Conservation (phyloP, 2,329 filamentous ascomycete genomes). For the Reticulascus tulasneorum region DNA sequence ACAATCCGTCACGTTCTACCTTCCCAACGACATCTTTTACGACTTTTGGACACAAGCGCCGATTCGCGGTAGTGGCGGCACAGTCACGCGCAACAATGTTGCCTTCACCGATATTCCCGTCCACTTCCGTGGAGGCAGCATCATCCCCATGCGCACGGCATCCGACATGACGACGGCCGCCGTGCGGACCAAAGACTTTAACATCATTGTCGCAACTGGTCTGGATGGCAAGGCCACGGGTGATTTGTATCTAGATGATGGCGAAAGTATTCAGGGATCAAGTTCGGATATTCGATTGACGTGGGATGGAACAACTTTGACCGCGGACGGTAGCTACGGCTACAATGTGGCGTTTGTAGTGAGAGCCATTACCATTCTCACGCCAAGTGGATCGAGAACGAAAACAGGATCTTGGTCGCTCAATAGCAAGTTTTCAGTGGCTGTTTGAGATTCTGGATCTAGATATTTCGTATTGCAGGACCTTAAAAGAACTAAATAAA, state of each 20-base stretch:
- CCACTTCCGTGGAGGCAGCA: slow-evolving; percentile 63
- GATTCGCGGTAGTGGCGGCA: slow-evolving; percentile 34
- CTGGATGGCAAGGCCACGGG: slow-evolving; percentile 54
- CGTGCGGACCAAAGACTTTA: slow-evolving; percentile 62
- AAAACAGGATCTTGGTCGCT: no score
- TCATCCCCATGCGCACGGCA: slow-evolving; percentile 61
- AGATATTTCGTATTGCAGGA: no score
- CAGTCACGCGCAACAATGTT: slow-evolving; percentile 19
- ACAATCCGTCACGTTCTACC: slow-evolving; percentile 60
- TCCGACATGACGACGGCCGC: slow-evolving; percentile 63
- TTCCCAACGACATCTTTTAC: slow-evolving; percentile 70
- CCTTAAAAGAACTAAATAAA: no score
- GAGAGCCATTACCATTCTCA: no score
- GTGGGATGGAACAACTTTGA: no score
- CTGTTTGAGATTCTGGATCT: no score
- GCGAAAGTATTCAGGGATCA: slow-evolving; percentile 54
- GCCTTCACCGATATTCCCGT: slow-evolving; percentile 53
- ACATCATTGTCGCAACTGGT: slow-evolving; percentile 59
- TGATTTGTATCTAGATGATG: slow-evolving; percentile 70
- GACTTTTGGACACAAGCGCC: slow-evolving; percentile 68
- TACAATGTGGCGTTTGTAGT: no score
- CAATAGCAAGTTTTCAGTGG: no score
- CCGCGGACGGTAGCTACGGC: no score
- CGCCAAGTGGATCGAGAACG: no score
- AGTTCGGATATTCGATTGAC: no score